Evolutionary conservation across 2,329 filamentous ascomycete genomes (phyloP).

Genomic region (Trichoderma semiorbis): DNA sequence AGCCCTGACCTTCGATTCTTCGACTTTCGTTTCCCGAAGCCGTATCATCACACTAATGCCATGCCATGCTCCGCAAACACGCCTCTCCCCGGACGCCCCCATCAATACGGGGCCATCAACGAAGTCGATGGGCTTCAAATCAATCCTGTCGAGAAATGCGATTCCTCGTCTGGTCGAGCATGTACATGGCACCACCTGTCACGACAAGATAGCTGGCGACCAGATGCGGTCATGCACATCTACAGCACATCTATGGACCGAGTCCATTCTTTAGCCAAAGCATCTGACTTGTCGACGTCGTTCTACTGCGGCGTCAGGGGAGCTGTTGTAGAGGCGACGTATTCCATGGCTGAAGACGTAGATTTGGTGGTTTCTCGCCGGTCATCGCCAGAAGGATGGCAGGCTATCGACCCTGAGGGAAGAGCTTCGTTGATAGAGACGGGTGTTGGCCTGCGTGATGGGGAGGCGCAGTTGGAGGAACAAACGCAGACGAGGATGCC

Average conservation of each 20-base stretch:
- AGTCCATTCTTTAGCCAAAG: slow-evolving; percentile 47
- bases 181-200: slow-evolving; percentile 51
- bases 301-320: slow-evolving; percentile 51
- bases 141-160: slow-evolving; percentile 37
- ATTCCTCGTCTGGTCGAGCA: slow-evolving; percentile 28
- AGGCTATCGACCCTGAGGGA: slow-evolving; percentile 10
- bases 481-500: slow-evolving; percentile 23
- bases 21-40: slow-evolving; percentile 50
- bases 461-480: slow-evolving; percentile 18
- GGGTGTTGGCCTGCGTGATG: slow-evolving; percentile 28
- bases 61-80: slow-evolving; percentile 40
- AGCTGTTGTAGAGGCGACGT: slow-evolving; percentile 42
- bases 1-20: slow-evolving; percentile 47
- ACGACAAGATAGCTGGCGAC: slow-evolving; percentile 42
- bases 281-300: slow-evolving; percentile 44
- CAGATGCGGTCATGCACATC: slow-evolving; percentile 49
- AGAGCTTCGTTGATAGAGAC: slow-evolving; percentile 32
- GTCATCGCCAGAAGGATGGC: slow-evolving; percentile 27
- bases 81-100: slow-evolving; percentile 1
- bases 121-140: slow-evolving; percentile 27
- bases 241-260: slow-evolving; percentile 31
- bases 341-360: slow-evolving; percentile 28
- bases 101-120: background rate
- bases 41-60: slow-evolving; percentile 47
- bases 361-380: background rate